Conservation (phyloP, 345 rosid genomes). For the Pugionium dolabratum region DNA sequence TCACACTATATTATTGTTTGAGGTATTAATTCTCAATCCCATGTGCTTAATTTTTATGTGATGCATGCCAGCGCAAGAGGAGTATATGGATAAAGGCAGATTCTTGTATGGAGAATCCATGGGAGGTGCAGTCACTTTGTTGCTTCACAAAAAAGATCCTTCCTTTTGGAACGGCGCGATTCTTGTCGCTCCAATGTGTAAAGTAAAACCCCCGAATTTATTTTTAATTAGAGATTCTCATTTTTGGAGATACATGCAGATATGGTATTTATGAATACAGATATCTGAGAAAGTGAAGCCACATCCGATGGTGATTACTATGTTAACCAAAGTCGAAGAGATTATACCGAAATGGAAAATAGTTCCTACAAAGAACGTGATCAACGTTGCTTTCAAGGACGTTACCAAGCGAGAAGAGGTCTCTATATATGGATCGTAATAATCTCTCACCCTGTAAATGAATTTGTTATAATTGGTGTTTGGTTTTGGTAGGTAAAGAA, state of each 20-base stretch:
- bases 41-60: too few relatives aligned
- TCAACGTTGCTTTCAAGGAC: constrained; percentile 79
- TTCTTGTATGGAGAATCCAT: constrained; percentile 97
- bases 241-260: not conserved
- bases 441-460: not conserved
- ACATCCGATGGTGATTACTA: constrained; percentile 68
- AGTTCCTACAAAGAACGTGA: constrained; percentile 88
- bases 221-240: not conserved
- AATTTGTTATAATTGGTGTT: not conserved
- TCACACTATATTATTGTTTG: too few relatives aligned
- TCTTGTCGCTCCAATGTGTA: constrained; percentile 98
- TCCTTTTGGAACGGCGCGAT: constrained; percentile 83
- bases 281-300: constrained; percentile 99
- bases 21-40: too few relatives aligned
- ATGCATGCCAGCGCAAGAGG: constrained; percentile 55
- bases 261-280: constrained; percentile 39
- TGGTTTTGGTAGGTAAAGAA: constrained; percentile 55
- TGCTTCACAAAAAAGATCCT: constrained; percentile 83
- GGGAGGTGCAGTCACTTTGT: constrained; percentile 95
- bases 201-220: constrained; percentile 47
- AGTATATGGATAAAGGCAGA: constrained; percentile 70
- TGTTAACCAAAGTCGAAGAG: constrained; percentile 79
- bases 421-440: not conserved
- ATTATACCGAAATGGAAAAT: constrained; percentile 98
- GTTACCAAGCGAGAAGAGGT: constrained; percentile 84